phyloP scores from a whole-genome alignment of 768 basidiomycete genomes.

The Boletus sp. region DNA sequence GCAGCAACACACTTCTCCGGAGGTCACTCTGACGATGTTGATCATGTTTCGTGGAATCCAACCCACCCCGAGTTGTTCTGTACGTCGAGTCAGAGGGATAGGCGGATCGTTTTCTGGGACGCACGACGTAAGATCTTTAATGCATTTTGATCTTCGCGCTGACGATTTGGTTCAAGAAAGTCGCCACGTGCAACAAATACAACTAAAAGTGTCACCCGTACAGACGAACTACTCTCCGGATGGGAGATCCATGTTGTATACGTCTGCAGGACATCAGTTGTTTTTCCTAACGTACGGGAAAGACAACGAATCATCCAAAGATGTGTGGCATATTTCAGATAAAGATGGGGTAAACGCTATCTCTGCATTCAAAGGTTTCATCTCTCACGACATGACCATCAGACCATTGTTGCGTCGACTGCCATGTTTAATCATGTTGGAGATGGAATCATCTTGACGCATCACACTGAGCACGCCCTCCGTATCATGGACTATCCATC shows the following conservation, averaged over 20 bases:
- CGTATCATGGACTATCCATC: slow-evolving; percentile 71
- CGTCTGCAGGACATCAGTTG: slow-evolving; percentile 57
- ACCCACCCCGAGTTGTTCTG: slow-evolving; percentile 82
- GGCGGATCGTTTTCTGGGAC: slow-evolving; percentile 80
- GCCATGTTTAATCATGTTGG: slow-evolving; percentile 77
- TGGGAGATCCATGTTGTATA: slow-evolving; percentile 62
- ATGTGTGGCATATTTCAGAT: slow-evolving; percentile 45
- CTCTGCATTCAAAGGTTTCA: not conserved
- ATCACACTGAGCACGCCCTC: slow-evolving; percentile 61
- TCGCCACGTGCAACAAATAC: slow-evolving; percentile 59
- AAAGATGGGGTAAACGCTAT: slow-evolving; percentile 24
- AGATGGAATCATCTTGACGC: slow-evolving; percentile 66
- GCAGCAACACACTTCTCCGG: slow-evolving; percentile 65
- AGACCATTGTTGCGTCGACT: slow-evolving; percentile 56
- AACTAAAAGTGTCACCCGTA: slow-evolving; percentile 58
- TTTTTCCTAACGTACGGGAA: slow-evolving; percentile 60
- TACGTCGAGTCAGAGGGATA: slow-evolving; percentile 74
- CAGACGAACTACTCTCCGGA: slow-evolving; percentile 74
- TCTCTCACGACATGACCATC: not conserved
- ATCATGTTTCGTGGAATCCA: slow-evolving; percentile 82
- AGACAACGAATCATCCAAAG: slow-evolving; percentile 51
- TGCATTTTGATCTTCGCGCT: not conserved
- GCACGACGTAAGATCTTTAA: slow-evolving; percentile 59
- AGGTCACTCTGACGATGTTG: slow-evolving; percentile 77
- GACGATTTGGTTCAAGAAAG: slow-evolving; percentile 50